phyloP scores from a whole-genome alignment of 2,329 filamentous ascomycete species.

The Fusarium sp. region DNA sequence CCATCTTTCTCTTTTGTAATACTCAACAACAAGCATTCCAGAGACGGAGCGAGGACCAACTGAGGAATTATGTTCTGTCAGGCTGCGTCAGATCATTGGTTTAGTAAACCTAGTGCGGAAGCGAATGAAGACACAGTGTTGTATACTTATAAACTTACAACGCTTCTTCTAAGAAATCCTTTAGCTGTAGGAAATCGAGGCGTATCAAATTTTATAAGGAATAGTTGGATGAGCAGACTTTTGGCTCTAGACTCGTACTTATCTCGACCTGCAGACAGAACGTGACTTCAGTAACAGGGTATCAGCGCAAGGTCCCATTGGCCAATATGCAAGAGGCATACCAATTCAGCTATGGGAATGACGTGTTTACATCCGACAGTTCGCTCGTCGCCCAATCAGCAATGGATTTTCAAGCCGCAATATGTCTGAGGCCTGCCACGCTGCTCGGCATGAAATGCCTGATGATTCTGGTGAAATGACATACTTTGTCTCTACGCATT shows the following conservation, averaged over 20 bases:
- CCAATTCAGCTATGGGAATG: background rate
- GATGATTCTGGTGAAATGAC: background rate
- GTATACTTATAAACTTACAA: background rate
- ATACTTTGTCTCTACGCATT: background rate
- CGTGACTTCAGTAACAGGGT: background rate
- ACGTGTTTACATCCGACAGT: background rate
- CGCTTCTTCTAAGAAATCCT: background rate
- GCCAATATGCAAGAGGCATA: background rate
- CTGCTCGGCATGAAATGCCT: background rate
- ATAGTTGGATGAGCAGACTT: background rate
- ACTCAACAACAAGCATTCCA: background rate
- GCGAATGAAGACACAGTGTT: background rate
- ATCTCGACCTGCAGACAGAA: background rate
- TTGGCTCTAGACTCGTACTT: background rate
- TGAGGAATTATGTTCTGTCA: background rate
- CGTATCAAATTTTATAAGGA: background rate
- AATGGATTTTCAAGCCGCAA: background rate
- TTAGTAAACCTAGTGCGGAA: background rate
- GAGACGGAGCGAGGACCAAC: background rate
- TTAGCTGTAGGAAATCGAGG: background rate
- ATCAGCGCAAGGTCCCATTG: background rate
- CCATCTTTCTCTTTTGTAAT: background rate
- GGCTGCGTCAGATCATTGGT: background rate
- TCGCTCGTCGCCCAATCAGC: background rate
- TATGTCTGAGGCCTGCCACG: background rate